Evolutionary conservation across 2,329 filamentous ascomycete species (phyloP), one percentile per base, ranked within the genome.

Genomic region (Pseudogymnoascus sp.): DNA sequence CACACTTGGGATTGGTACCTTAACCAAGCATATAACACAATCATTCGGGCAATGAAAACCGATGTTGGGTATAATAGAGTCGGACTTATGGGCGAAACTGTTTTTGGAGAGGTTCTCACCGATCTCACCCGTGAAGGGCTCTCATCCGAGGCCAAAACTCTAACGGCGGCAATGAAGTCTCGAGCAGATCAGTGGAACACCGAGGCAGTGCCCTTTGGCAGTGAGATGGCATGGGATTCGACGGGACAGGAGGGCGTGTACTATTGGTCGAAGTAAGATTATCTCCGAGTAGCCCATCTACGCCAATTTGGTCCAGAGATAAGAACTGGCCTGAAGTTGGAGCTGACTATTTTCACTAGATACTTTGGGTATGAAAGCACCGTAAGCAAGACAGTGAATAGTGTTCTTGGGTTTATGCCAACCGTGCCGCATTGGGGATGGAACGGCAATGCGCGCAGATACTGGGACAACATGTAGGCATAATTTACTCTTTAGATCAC

Each of bases 141-240:
- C 63, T 73, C 68, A 0, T 64, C 68, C 0, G 69, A 80, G 60
- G 78, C 76, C 0, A 67, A 67, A 2, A 69, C 69, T 0, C 65
- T 84, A 2, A 75, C 77, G 50, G 66, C 68, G 0, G 70, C 72
- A 0, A 84, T 85, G 82, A 74, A 73, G 12, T 69, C 69, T 3
- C 76, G 82, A 1, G 80, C 81, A 1, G 63, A 74, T 2, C 66
- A 71, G 1, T 86, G 83, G 82, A 69, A 79, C n/a, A 71, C 71
- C 0, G 71, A 79, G 59, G 74, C 75, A 6, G 78, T 81, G 4
- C 83, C 83, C 0, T 86, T 78, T 63, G 82, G 82, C 0, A 83
- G 80, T 58, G 83, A 85, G 68, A 82, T 83, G 80, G 78, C 82
- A 0, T 86, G 83, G 83, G 83, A 86, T 62, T 83, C 79, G 0